These are phyloP conservation scores for Waltergamsia citrina DNA, from an alignment of 2,329 filamentous ascomycete genomes.

Conservation along the genomic window DNA sequence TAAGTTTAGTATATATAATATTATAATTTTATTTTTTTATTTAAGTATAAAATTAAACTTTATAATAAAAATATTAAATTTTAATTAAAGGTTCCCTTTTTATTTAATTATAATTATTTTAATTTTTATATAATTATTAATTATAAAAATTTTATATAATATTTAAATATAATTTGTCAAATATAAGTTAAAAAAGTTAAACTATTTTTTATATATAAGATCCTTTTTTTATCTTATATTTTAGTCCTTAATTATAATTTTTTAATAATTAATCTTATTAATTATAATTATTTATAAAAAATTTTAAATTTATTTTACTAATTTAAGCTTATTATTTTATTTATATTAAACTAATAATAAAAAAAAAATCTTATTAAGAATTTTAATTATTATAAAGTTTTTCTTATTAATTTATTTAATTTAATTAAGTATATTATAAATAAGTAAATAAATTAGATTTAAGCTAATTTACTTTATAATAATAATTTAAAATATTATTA, in stretches of 20 bases:
- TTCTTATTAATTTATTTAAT: conserved; percentile 2
- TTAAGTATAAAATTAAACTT: too few relatives aligned
- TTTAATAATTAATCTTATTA: conserved; percentile 5
- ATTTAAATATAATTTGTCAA: conserved; percentile 2
- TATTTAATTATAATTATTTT: conserved; percentile 4
- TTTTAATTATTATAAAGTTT: conserved; percentile 3
- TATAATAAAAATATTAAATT: conserved; percentile 2
- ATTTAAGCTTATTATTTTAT: conserved; percentile 5
- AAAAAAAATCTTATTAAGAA: conserved; percentile 5
- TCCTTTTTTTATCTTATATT: conserved; percentile 4
- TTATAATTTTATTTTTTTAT: too few relatives aligned
- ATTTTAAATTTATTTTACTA: conserved; percentile 4
- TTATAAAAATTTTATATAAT: conserved; percentile 4
- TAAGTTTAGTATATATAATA: too few relatives aligned
- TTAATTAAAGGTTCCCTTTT: conserved; percentile 1
- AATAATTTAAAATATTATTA: conserved; percentile 3
- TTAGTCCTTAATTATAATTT: too few relatives aligned
- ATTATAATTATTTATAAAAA: conserved; percentile 5
- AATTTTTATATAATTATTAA: conserved; percentile 2
- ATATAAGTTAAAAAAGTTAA: conserved; percentile 3
- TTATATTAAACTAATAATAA: conserved; percentile 6
- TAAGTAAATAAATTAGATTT: conserved; percentile 3
- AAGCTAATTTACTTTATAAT: conserved; percentile 3
- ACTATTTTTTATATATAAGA: neutral
- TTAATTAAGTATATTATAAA: conserved; percentile 1